Conservation (phyloP, 306 rosid genomes). For the Prunus padus region DNA sequence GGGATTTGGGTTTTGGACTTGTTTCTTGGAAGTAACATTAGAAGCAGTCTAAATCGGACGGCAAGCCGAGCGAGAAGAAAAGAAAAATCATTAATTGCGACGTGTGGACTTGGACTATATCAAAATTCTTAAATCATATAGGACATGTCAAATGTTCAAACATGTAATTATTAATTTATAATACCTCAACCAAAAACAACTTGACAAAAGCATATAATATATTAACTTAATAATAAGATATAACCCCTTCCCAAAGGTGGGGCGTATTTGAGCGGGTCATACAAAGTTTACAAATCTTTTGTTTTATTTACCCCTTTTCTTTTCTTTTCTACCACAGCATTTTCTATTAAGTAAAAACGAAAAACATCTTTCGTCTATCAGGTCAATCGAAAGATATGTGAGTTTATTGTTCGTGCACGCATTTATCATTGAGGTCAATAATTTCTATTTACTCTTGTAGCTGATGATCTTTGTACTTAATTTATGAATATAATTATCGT, state of each 20-base stretch:
- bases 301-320: too few relatives aligned
- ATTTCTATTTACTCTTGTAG: too few relatives aligned
- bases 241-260: neutral
- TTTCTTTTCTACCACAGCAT: too few relatives aligned
- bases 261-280: neutral
- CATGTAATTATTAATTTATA: too few relatives aligned
- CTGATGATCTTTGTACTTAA: too few relatives aligned
- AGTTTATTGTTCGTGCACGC: too few relatives aligned
- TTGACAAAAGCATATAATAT: neutral
- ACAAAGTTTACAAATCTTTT: too few relatives aligned
- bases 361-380: too few relatives aligned
- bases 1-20: conserved; percentile 3
- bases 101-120: conserved; percentile 19
- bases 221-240: neutral
- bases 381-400: too few relatives aligned
- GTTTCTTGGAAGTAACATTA: conserved; percentile 2
- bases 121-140: neutral
- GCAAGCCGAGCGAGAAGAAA: neutral
- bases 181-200: neutral
- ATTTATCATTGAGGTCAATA: too few relatives aligned
- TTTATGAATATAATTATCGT: too few relatives aligned
- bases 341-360: too few relatives aligned
- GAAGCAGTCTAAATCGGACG: conserved; percentile 11
- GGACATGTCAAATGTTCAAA: conserved; percentile 11
- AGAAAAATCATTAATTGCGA: neutral